A percentile compares a stretch with the other conserved stretches of the same genome.
These are phyloP conservation scores for Leishmania major DNA, from an alignment of 208 protist species.

Conservation along the genomic window DNA sequence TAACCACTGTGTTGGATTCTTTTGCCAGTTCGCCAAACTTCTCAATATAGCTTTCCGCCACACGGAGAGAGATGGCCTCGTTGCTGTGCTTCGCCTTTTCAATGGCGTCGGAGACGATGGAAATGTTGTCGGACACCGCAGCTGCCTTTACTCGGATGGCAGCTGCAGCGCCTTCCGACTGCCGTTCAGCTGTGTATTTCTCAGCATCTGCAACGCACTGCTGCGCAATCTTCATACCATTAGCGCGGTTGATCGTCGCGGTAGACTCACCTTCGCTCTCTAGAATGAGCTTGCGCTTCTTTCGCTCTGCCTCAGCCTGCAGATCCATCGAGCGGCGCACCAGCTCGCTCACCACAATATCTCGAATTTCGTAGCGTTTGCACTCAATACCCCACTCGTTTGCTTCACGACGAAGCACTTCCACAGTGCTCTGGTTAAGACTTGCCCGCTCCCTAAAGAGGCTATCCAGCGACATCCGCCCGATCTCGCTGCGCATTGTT, in stretches of 20 bases:
- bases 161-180: slow-evolving; percentile 26
- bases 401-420: slow-evolving; percentile 89
- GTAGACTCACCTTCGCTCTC: slow-evolving; percentile 93
- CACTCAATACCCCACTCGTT: slow-evolving; percentile 96
- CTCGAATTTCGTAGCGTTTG: slow-evolving; percentile 96
- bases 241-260: slow-evolving; percentile 90
- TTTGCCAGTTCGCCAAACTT: slow-evolving; percentile 92
- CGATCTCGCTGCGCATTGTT: slow-evolving; percentile 96
- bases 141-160: slow-evolving; percentile 62
- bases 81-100: slow-evolving; percentile 41
- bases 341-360: slow-evolving; percentile 94
- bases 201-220: slow-evolving; percentile 90
- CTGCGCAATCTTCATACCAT: slow-evolving; percentile 85
- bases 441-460: slow-evolving; percentile 93
- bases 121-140: slow-evolving; percentile 74
- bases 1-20: slow-evolving; percentile 94
- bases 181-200: slow-evolving; percentile 66
- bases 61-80: slow-evolving; percentile 82
- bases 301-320: slow-evolving; percentile 95
- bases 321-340: slow-evolving; percentile 97
- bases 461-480: slow-evolving; percentile 93
- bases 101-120: slow-evolving; percentile 52
- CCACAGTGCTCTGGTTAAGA: slow-evolving; percentile 94
- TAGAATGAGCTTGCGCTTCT: slow-evolving; percentile 95
- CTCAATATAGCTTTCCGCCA: slow-evolving; percentile 94